Base-by-base conservation (phyloP, 768 basidiomycete species). In the Boletus eberwhitei region DNA sequence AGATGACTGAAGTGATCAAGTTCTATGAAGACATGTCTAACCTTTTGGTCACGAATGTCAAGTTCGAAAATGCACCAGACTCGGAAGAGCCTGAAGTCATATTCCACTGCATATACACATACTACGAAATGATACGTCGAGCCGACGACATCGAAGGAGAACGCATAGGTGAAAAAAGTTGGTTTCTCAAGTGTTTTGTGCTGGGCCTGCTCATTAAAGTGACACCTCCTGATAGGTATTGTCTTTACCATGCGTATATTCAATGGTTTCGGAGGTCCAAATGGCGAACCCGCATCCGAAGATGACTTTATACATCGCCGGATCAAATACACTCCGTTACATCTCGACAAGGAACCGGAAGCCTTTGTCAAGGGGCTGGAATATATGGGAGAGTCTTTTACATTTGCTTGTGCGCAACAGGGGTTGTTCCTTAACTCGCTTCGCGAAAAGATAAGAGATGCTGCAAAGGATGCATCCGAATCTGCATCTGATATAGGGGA, bases 21-120 rank as follows among this genome's bases (percentile, higher is more conserved):
- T 81, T 95, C 57, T 96, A 96, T 66, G 91, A 94, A 68, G 91
- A 94, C 63, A 70, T 92, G 59, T 92, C 90, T 1, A 90, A 93
- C 61, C 73, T 95, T 22, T 76, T 90, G 37, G 78, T 95, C 22
- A 75, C 81, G 4, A 80, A 76, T 48, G 61, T 90, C 67, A 86
- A 84, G 63, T 68, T 77, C 49, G 77, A 75, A 70, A 68, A 53
- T 35, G 19, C 48, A 37, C 24, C 58, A 36, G 50, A 49, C 53
- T 64, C 59, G 12, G 62, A 64, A 43, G 68, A 70, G 38, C 47
- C 59, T 8, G 86, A 90, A 17, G 83, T 90, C 52, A 78, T 83
- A 73, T 69, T 75, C 14, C 78, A 86, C 57, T 95, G 91, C 67
- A 70, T 90, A 31, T 91, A 85, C 66, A 85, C 86, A 3, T 77